Conservation (phyloP, 1,284 basidiomycete genomes). For the Mycena sp. region DNA sequence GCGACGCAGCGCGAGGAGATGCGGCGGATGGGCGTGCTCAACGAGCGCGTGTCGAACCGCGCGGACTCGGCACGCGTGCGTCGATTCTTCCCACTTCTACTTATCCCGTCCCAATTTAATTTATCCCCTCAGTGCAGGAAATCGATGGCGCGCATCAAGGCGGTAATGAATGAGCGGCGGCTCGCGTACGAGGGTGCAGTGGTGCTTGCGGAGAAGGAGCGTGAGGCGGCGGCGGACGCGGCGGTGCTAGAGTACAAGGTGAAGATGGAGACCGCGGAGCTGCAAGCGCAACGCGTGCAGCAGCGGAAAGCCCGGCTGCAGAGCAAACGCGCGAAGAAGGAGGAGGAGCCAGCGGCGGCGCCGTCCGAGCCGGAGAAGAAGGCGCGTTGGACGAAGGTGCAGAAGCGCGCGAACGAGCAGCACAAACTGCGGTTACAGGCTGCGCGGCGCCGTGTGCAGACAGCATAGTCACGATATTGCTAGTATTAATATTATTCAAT, state of each 20-base stretch:
- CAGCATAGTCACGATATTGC: too few relatives aligned
- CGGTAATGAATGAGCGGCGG: conserved; percentile 91
- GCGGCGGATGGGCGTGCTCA: conserved; percentile 61
- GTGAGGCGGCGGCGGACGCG: conserved; percentile 34
- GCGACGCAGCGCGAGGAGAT: conserved; percentile 88
- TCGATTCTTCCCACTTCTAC: conserved; percentile 9
- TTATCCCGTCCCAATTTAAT: neutral
- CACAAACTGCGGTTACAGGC: conserved; percentile 29
- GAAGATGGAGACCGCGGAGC: conserved; percentile 27
- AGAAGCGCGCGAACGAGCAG: conserved; percentile 27
- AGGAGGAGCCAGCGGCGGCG: conserved; percentile 5
- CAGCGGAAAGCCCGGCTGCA: conserved; percentile 1
- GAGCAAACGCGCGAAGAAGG: conserved; percentile 1
- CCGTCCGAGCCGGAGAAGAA: conserved; percentile 32
- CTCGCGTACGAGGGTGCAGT: conserved; percentile 80
- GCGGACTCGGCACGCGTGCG: conserved; percentile 45
- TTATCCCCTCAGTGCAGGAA: conserved; percentile 77
- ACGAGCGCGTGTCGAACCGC: conserved; percentile 40
- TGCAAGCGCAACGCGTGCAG: conserved; percentile 23
- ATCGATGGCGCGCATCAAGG: conserved; percentile 97
- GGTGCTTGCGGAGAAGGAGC: conserved; percentile 51
- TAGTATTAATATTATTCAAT: too few relatives aligned
- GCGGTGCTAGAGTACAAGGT: conserved; percentile 23
- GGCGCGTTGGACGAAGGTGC: conserved; percentile 35
- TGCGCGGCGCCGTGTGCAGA: conserved; percentile 1